Conservation (phyloP, 805 yeast species). For the Maudiozyma bulderi region DNA sequence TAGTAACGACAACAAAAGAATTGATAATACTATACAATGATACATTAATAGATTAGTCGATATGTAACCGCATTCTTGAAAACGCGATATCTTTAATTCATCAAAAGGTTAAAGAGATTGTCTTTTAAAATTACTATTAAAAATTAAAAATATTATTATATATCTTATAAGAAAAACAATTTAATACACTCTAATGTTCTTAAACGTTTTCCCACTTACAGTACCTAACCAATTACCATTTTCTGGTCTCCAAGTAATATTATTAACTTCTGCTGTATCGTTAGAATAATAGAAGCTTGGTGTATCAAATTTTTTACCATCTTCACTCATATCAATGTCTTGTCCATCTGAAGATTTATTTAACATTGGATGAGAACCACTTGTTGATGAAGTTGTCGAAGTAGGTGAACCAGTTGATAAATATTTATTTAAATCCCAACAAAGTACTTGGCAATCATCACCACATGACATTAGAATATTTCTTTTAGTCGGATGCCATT, state of each 20-base stretch:
- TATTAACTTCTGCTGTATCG: slow-evolving; percentile 65
- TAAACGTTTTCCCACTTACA: slow-evolving; percentile 30
- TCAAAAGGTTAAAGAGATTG: too few relatives aligned
- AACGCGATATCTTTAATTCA: too few relatives aligned
- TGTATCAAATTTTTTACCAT: slow-evolving; percentile 10
- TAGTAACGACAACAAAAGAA: too few relatives aligned
- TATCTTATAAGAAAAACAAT: not conserved
- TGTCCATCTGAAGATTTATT: not conserved
- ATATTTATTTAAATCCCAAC: slow-evolving; percentile 48
- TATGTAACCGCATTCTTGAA: too few relatives aligned
- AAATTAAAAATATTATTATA: too few relatives aligned
- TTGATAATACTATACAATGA: too few relatives aligned
- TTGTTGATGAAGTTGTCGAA: not conserved
- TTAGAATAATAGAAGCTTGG: slow-evolving; percentile 41
- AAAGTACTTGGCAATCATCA: slow-evolving; percentile 63
- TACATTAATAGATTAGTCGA: too few relatives aligned
- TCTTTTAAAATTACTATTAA: too few relatives aligned
- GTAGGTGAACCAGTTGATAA: slow-evolving; percentile 5
- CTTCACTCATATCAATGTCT: slow-evolving; percentile 6
- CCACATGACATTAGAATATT: slow-evolving; percentile 55
- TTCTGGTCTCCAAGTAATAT: slow-evolving; percentile 56
- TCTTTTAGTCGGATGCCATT: slow-evolving; percentile 71
- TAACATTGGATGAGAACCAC: not conserved
- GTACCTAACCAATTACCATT: slow-evolving; percentile 73
- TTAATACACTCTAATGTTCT: slow-evolving; percentile 22